Percentiles rank a stretch among this genome's conserved stretches.
Conservation (phyloP, 768 basidiomycete genomes). For the Hydnomerulius pinastri region DNA sequence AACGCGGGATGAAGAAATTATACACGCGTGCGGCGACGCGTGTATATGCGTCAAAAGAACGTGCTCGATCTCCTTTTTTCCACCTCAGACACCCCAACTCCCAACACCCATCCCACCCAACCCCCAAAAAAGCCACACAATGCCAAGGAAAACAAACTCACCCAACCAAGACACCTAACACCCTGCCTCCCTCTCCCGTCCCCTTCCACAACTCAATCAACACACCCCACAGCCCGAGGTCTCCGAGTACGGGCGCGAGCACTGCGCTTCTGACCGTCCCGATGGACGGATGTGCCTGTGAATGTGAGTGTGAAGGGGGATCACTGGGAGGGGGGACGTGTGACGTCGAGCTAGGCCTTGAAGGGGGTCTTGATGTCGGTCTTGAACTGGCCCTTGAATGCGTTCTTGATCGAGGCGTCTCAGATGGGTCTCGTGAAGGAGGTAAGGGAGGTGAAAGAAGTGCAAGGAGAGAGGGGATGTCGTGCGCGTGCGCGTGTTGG, state of each 20-base stretch:
- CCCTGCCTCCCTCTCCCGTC: slow-evolving; percentile 18
- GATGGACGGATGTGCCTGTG: slow-evolving; percentile 10
- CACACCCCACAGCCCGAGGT: slow-evolving; percentile 22
- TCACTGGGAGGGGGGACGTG: background rate
- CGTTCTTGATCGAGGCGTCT: too few species aligned
- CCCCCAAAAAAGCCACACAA: too few species aligned
- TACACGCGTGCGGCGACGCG: too few species aligned
- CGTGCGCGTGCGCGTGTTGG: slow-evolving; percentile 26
- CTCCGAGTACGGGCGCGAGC: slow-evolving; percentile 20
- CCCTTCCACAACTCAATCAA: slow-evolving; percentile 31
- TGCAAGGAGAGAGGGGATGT: slow-evolving; percentile 22
- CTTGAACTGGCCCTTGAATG: slow-evolving; percentile 25
- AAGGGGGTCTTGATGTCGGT: slow-evolving; percentile 14
- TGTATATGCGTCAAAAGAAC: background rate
- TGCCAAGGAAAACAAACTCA: slow-evolving; percentile 12
- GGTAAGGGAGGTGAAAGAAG: slow-evolving; percentile 1
- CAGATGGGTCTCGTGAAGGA: slow-evolving; percentile 17
- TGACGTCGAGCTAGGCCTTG: slow-evolving; percentile 20
- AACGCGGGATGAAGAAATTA: background rate
- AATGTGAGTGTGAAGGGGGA: background rate
- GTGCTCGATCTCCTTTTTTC: background rate
- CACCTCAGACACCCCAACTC: too few species aligned
- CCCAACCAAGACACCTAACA: slow-evolving; percentile 26
- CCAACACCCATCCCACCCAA: too few species aligned
- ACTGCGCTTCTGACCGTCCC: too few species aligned